Evolutionary conservation across 2,329 filamentous ascomycete genomes (phyloP).

Genomic region (Triangularia setosa): DNA sequence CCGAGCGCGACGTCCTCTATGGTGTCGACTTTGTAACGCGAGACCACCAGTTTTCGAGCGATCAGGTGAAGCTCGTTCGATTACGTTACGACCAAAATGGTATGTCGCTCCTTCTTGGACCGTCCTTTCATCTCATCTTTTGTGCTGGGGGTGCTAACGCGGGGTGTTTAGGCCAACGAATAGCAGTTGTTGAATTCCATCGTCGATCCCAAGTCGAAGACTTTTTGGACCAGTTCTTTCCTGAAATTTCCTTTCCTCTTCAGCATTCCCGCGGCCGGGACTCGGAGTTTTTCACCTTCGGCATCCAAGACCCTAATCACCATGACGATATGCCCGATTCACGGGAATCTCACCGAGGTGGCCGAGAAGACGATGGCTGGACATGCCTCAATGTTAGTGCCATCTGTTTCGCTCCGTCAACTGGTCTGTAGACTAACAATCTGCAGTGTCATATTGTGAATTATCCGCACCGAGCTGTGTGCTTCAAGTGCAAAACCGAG

Average conservation of each 20-base stretch:
- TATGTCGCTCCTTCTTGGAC: constrained; percentile 3
- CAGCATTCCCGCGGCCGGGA: constrained; percentile 29
- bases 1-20: constrained; percentile 26
- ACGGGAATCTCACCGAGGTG: constrained; percentile 5
- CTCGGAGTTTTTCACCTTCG: constrained; percentile 30
- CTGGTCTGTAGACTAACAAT: constrained; percentile 4
- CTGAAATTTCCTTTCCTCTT: constrained; percentile 34
- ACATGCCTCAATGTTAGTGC: constrained; percentile 35
- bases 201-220: constrained; percentile 37
- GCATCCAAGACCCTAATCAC: constrained; percentile 35
- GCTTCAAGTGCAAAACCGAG: constrained; percentile 55
- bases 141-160: not conserved
- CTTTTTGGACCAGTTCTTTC: constrained; percentile 38
- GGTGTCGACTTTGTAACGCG: constrained; percentile 26
- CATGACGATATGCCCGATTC: constrained; percentile 29
- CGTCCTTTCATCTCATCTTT: not conserved
- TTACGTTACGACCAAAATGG: constrained; percentile 21
- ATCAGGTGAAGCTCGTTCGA: constrained; percentile 22
- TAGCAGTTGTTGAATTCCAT: constrained; percentile 40
- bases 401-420: not conserved
- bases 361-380: constrained; percentile 35
- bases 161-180: constrained; percentile 27
- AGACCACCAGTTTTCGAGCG: constrained; percentile 25
- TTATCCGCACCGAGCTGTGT: constrained; percentile 51
- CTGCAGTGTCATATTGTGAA: constrained; percentile 49